phyloP scores from a whole-genome alignment of 1,284 basidiomycete genomes.

The Cutaneotrichosporon mucoides region DNA sequence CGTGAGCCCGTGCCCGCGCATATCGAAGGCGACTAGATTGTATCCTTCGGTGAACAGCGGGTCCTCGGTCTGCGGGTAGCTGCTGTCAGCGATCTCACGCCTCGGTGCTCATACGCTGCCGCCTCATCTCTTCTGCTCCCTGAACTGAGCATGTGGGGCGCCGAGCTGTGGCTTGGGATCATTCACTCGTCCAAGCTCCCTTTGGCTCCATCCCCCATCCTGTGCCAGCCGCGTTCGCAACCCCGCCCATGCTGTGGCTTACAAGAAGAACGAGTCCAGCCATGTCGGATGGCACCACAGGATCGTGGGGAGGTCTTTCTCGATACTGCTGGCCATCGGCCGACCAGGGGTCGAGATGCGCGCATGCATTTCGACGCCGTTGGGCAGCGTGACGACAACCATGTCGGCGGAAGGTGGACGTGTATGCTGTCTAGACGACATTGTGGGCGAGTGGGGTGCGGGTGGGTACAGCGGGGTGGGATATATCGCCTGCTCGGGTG shows the following conservation, averaged over 20 bases:
- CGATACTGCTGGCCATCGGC: background rate
- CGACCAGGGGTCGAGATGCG: conserved; percentile 6
- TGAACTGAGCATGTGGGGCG: no score
- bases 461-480: no score
- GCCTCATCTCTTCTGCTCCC: no score
- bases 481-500: no score
- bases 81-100: conserved; percentile 22
- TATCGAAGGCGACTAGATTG: conserved; percentile 29
- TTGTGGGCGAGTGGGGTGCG: conserved; percentile 17
- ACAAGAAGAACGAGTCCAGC: conserved; percentile 20
- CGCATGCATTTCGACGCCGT: conserved; percentile 9
- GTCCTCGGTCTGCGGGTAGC: conserved; percentile 35
- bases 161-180: no score
- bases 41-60: conserved; percentile 23
- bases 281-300: conserved; percentile 18
- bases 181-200: no score
- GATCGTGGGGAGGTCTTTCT: conserved; percentile 8
- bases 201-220: no score
- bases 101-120: no score
- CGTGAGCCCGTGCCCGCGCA: conserved; percentile 26
- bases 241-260: no score
- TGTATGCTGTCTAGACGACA: conserved; percentile 73
- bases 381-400: background rate
- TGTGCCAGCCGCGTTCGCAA: no score
- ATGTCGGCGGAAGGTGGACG: conserved; percentile 25